Base-by-base conservation (phyloP, 2,329 filamentous ascomycete species). In the Delphinella strobiligena region DNA sequence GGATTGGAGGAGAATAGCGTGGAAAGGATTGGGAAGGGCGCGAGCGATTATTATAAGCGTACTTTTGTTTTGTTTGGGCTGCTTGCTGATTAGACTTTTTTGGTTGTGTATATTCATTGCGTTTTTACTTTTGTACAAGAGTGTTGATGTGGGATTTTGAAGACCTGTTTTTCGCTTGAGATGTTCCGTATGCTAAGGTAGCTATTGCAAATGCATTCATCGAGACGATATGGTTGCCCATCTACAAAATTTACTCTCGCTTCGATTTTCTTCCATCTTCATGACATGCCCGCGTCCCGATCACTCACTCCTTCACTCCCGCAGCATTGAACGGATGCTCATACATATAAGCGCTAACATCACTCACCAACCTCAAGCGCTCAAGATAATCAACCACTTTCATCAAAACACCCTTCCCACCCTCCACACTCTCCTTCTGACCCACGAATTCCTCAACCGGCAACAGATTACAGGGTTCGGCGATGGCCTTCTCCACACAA, bases 381-480 rank as follows among this genome's bases (percentile, higher is more conserved):
- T 76, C 68, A 7, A 80, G 54, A 44, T 72, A 74, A 1, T 59
- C 59, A 9, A 69, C 62, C 8, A 78, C 65, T 35, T 69, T 64
- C 1, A 58, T 52, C 24, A 79, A 58, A 3, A 70, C 63, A 37
- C 64, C 61, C 3, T 34, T 60, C 29, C 61, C 59, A 2, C 58
- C 50, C 29, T 61, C 51, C 44, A 61, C 51, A 36, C 62, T 55
- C 3, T 63, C 56, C 22, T 56, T 67, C 43, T 10, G 47, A 3
- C 70, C 74, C 2, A 59, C 57, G 54, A 91, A 95, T 59, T 93
- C 86, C 1, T 87, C 83, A 16, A 96, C 71, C 47, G 78, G 67
- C 8, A 96, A 62, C 16, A 91, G 69, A 51, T 96, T 96, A 62
- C 75, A 74, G 1, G 91, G 91, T 59, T 98, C 85, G 40, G 73